phyloP scores from a whole-genome alignment of 768 basidiomycete genomes.

The Serpula lacrymans region DNA sequence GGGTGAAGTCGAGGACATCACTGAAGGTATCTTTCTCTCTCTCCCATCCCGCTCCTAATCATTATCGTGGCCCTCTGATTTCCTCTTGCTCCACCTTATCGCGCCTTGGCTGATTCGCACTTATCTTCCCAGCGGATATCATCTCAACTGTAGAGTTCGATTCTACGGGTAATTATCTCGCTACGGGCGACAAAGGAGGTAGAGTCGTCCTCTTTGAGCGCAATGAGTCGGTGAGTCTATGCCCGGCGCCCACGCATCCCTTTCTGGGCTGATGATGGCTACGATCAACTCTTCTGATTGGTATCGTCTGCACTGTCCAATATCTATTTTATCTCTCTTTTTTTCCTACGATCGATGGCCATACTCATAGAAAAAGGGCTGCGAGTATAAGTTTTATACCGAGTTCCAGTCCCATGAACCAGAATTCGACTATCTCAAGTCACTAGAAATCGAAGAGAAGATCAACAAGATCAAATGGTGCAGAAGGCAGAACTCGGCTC shows the following conservation, averaged over 20 bases:
- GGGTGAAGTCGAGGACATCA: slow-evolving; percentile 98
- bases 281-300: slow-evolving; percentile 21
- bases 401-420: slow-evolving; percentile 99
- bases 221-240: slow-evolving; percentile 80
- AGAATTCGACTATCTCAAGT: slow-evolving; percentile 99
- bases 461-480: slow-evolving; percentile 99
- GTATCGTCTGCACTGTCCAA: slow-evolving; percentile 15
- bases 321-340: slow-evolving; percentile 9
- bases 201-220: slow-evolving; percentile 98
- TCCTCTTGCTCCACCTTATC: slow-evolving; percentile 8
- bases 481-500: slow-evolving; percentile 94
- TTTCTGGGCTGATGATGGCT: slow-evolving; percentile 28
- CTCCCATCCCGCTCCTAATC: slow-evolving; percentile 8
- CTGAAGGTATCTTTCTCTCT: slow-evolving; percentile 69
- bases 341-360: slow-evolving; percentile 16
- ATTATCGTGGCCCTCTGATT: slow-evolving; percentile 7
- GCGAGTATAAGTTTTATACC: slow-evolving; percentile 99
- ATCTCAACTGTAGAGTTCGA: slow-evolving; percentile 99
- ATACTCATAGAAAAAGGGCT: slow-evolving; percentile 86
- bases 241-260: slow-evolving; percentile 9
- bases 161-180: slow-evolving; percentile 98
- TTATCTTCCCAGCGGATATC: slow-evolving; percentile 80
- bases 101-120: slow-evolving; percentile 18
- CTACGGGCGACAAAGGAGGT: slow-evolving; percentile 99
- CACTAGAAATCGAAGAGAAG: slow-evolving; percentile 99